Conservation (phyloP, 208 protist genomes). For the Wallacemonas sp. region DNA sequence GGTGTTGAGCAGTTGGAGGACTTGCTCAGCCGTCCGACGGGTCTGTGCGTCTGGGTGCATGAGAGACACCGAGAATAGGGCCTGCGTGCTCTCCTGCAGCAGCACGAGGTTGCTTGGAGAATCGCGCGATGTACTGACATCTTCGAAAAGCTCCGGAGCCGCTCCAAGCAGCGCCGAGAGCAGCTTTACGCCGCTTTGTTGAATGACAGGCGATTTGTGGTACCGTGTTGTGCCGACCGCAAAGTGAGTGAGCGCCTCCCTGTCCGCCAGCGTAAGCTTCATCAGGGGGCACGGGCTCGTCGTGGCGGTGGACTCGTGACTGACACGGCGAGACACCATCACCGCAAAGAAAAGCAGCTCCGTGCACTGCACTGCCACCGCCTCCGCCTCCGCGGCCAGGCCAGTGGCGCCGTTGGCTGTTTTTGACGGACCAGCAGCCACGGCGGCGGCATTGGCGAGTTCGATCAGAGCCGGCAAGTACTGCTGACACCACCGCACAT, state of each 20-base stretch:
- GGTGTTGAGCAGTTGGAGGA: slow-evolving; percentile 24
- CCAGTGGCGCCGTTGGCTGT: neutral
- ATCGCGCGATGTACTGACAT: neutral
- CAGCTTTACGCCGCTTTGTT: slow-evolving; percentile 64
- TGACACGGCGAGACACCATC: slow-evolving; percentile 25
- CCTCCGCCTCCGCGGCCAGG: slow-evolving; percentile 18
- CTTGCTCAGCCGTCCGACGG: slow-evolving; percentile 53
- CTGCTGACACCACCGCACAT: slow-evolving; percentile 30
- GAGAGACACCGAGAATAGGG: slow-evolving; percentile 44
- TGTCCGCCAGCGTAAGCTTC: slow-evolving; percentile 15
- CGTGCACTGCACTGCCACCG: slow-evolving; percentile 50
- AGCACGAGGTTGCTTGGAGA: neutral
- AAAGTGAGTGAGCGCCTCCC: slow-evolving; percentile 59
- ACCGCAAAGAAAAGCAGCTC: slow-evolving; percentile 57
- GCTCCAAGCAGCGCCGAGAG: slow-evolving; percentile 64
- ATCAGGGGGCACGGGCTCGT: neutral
- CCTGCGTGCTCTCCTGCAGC: slow-evolving; percentile 24
- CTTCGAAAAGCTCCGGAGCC: slow-evolving; percentile 56
- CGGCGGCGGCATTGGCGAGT: slow-evolving; percentile 43
- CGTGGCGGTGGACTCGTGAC: neutral
- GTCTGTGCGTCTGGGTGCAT: slow-evolving; percentile 54
- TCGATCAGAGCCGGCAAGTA: slow-evolving; percentile 54
- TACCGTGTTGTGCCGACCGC: slow-evolving; percentile 64
- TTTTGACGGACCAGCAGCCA: neutral
- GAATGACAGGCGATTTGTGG: slow-evolving; percentile 38